Evolutionary conservation across 164 flowering plant species (phyloP).

Genomic region (Paratinospora sagittata): DNA sequence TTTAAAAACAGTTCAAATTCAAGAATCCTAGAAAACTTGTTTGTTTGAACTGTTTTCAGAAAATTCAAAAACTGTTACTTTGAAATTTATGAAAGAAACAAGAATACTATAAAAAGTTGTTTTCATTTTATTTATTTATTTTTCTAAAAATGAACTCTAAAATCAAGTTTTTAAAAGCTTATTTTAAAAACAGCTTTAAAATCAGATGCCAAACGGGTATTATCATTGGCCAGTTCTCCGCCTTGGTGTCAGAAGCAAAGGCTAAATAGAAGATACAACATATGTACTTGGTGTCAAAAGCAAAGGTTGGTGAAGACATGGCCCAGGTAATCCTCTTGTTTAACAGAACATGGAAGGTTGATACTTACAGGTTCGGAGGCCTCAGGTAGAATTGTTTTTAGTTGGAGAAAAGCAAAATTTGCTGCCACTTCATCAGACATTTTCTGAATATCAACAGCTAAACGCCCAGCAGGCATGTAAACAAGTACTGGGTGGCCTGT

Average conservation of each 20-base stretch:
- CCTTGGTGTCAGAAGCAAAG: not conserved
- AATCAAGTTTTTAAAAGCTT: too few species aligned
- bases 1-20: too few species aligned
- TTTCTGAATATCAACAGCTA: conserved; percentile 80
- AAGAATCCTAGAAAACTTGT: too few species aligned
- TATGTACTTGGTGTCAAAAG: not conserved
- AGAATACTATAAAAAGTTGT: too few species aligned
- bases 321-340: not conserved
- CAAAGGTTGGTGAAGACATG: not conserved
- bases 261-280: not conserved
- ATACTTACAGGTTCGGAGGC: conserved; percentile 66
- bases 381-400: conserved; percentile 79
- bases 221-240: not conserved
- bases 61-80: too few species aligned
- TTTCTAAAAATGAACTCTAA: too few species aligned
- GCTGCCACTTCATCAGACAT: conserved; percentile 95
- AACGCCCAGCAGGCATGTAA: conserved; percentile 93
- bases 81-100: too few species aligned
- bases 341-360: not conserved
- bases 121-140: too few species aligned
- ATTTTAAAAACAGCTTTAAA: too few species aligned
- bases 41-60: too few species aligned
- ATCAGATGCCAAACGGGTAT: too few species aligned
- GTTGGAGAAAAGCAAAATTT: conserved; percentile 69
- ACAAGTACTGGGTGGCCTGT: conserved; percentile 87